Evolutionary conservation across 495 filamentous ascomycete species (phyloP), one percentile per base, ranked within the genome.

Genomic region (Lindgomyces ingoldianus): DNA sequence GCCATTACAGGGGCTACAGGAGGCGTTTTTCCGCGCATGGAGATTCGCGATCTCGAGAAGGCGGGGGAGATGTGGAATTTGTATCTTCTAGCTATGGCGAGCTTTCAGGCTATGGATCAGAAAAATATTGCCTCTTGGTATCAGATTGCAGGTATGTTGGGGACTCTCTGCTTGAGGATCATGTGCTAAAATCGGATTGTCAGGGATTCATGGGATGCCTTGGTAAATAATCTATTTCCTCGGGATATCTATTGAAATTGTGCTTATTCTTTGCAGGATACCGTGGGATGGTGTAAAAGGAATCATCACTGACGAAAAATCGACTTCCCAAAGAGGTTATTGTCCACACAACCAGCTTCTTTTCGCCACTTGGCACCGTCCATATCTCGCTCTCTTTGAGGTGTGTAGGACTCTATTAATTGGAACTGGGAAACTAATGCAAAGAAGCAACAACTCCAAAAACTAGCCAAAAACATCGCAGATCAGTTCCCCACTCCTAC

Each of bases 21-120:
- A 22, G 59, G 49, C 16, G 67, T 70, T 26, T 60, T 67, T 9
- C 73, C 73, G 47, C 71, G 73, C 12, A 46, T 73, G 24, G 73
- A 75, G 52, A 52, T 75, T 55, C 55, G 73, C 21, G 63, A 72
- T 21, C 59, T 75, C 54, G 19, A 63, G 22, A 74, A 82, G 57
- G 49, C 55, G 8, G 62, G 60, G 45, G 70, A 73, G 39, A 72
- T 73, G 67, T 75, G 70, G 67, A 75, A 70, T 14, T 63, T 75
- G 4, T 67, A 72, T 22, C 46, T 75, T 4, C 60, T 75, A 9
- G 70, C 67, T 19, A 54, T 75, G 62, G 52, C 66, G 30, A 52
- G 64, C 6, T 71, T 73, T 46, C 64, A 72, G n/a, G 64, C 61
- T 2, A 65, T 60, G 59, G 11, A 58, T 11, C 73, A 75, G 45